phyloP scores from a whole-genome alignment of 2,329 filamentous ascomycete species.

The Zasmidium cellare region DNA sequence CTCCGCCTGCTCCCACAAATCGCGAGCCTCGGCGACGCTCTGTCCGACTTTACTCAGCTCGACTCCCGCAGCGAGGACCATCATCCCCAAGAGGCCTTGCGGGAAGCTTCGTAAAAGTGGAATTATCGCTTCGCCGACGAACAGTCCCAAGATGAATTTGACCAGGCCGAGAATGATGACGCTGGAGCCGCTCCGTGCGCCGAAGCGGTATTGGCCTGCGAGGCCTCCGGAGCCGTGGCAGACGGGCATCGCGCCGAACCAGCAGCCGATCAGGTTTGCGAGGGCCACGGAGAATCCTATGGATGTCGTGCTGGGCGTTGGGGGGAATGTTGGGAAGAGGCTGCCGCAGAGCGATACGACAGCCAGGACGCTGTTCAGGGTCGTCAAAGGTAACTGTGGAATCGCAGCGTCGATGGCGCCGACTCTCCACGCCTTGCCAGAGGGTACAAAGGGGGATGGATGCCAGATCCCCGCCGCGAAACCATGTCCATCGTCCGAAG shows the following conservation, averaged over 20 bases:
- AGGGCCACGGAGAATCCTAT: slow-evolving; percentile 77
- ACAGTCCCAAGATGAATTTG: slow-evolving; percentile 74
- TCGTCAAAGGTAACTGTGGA: slow-evolving; percentile 86
- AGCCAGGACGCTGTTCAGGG: slow-evolving; percentile 88
- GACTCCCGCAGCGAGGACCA: slow-evolving; percentile 86
- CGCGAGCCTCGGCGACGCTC: slow-evolving; percentile 73
- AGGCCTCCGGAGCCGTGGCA: slow-evolving; percentile 92
- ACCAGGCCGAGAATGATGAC: slow-evolving; percentile 75
- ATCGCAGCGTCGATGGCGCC: slow-evolving; percentile 69
- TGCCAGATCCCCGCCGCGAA: slow-evolving; percentile 57
- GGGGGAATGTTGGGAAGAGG: slow-evolving; percentile 61
- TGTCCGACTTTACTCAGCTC: slow-evolving; percentile 85
- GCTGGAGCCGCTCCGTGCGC: slow-evolving; percentile 81
- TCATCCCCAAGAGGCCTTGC: slow-evolving; percentile 73
- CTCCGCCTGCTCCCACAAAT: slow-evolving; percentile 49
- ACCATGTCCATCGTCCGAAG: slow-evolving; percentile 43
- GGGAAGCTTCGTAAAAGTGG: slow-evolving; percentile 72
- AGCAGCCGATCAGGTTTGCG: slow-evolving; percentile 84
- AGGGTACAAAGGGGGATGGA: slow-evolving; percentile 53
- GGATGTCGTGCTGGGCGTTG: slow-evolving; percentile 68
- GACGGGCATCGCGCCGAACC: slow-evolving; percentile 93
- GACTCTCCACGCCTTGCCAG: slow-evolving; percentile 47
- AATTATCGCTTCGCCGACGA: slow-evolving; percentile 74
- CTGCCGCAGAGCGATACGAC: slow-evolving; percentile 77
- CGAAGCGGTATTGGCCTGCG: slow-evolving; percentile 88